Conservation (phyloP, 2,329 filamentous ascomycete species). For the Xylariomycetidae sp. region DNA sequence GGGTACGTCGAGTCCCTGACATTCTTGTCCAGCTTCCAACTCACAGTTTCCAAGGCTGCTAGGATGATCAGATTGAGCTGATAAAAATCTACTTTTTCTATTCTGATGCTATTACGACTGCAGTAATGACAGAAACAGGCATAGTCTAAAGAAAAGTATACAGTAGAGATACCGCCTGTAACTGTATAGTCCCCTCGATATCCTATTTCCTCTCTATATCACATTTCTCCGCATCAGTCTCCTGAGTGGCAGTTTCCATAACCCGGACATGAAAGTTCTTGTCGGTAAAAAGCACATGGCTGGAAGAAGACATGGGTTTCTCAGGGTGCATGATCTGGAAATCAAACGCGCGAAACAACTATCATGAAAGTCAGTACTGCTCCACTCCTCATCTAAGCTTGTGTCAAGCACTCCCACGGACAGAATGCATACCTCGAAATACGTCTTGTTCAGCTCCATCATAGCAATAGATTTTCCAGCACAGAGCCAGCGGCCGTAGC, state of each 20-base stretch:
- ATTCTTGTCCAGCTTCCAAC: too few species aligned
- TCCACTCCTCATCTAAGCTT: not conserved
- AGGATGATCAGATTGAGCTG: too few species aligned
- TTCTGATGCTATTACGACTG: too few species aligned
- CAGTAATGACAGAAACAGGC: too few species aligned
- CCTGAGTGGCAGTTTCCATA: constrained; percentile 1
- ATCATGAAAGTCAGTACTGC: not conserved
- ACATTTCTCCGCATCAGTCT: too few species aligned
- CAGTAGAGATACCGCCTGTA: too few species aligned
- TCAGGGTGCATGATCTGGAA: constrained; percentile 1
- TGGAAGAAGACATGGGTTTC: not conserved
- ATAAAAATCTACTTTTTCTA: too few species aligned
- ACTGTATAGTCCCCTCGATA: too few species aligned
- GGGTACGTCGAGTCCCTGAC: too few species aligned
- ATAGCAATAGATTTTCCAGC: constrained; percentile 7
- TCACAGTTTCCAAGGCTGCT: too few species aligned
- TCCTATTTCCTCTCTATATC: too few species aligned
- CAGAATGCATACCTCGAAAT: constrained; percentile 7
- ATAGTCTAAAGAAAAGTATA: too few species aligned
- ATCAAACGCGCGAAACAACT: constrained; percentile 1
- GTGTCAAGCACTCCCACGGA: not conserved
- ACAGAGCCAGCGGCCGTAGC: constrained; percentile 9
- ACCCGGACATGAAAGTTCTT: constrained; percentile 1
- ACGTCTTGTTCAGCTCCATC: constrained; percentile 8
- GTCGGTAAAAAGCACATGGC: not conserved